Evolutionary conservation across 169 alveolate genomes (phyloP), one percentile per base, ranked within the genome.

Genomic region (Plasmodium blacklocki): DNA sequence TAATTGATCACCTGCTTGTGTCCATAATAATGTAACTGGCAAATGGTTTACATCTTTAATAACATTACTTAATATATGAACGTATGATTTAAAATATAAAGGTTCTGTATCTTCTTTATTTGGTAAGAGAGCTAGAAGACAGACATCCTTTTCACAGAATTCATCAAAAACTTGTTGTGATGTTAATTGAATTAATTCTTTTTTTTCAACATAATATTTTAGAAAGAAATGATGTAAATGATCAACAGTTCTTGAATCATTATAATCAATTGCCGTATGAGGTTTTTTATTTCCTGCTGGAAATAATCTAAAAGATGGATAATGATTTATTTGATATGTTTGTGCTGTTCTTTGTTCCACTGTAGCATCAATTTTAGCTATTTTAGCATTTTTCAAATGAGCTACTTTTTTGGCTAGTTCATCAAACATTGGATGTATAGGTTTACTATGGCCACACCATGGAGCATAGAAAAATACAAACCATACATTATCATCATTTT

Each of bases 391-490:
- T 4, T 96, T 92, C 26, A 96, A 94, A 75, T 88, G 88, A 0
- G 99, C 98, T 62, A 98, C 97, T 49, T 75, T 89, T 88, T 74
- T 66, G 4, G 97, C 95, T 74, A 94, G 59, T 80, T 96, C 96
- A 85, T 96, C 98, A 97, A 98, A 98, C 89, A 97, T 99, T 39
- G 99, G 99, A 71, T 97, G 97, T 50, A 98, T 94, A 14, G 96
- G 95, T 90, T 97, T 97, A 93, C 99, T 98, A 91, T 98, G 99
- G 8, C 99, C 99, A 91, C 99, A 98, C 99, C 99, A 98, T 54
- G 99, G 99, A 14, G 99, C 99, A 74, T 95, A 98, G 94, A 97
- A 97, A 95, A 95, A 94, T 11, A 96, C 94, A 74, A 96, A 90
- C 96, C 96, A 93, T 18, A 92, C 94, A 86, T 88, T 94, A 67